Evolutionary conservation across 2,329 filamentous ascomycete species (phyloP).

Genomic region (Fusarium sp.): DNA sequence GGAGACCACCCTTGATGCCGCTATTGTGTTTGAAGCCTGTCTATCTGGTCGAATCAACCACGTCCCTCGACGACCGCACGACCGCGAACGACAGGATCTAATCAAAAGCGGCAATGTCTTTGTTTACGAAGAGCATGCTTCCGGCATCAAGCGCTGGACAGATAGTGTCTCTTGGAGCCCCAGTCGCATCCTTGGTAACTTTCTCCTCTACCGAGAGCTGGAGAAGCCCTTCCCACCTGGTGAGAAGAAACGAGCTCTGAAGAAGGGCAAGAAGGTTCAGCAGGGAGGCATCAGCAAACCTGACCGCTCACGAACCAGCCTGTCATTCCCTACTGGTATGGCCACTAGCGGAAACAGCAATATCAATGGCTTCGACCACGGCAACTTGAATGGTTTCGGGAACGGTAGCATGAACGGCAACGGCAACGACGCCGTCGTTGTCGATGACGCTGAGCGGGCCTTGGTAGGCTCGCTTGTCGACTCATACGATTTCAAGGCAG

Average conservation of each 20-base stretch:
- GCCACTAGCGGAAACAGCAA: constrained; percentile 32
- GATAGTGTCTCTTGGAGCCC: constrained; percentile 93
- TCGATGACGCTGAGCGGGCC: constrained; percentile 49
- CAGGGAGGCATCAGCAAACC: constrained; percentile 51
- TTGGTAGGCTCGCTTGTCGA: constrained; percentile 87
- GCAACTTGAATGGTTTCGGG: too few relatives aligned
- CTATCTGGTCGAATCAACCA: constrained; percentile 75
- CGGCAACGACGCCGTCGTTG: constrained; percentile 14
- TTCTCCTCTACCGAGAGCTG: constrained; percentile 85
- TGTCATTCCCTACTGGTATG: constrained; percentile 19
- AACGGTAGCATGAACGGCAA: background rate
- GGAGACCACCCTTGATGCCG: constrained; percentile 75
- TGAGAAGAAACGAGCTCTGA: constrained; percentile 85
- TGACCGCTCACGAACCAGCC: constrained; percentile 39
- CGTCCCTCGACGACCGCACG: constrained; percentile 84
- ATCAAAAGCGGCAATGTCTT: constrained; percentile 88
- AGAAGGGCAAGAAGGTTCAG: constrained; percentile 63
- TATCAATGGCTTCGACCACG: background rate
- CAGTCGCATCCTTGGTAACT: constrained; percentile 84
- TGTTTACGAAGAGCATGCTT: constrained; percentile 90
- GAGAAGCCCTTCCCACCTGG: constrained; percentile 80
- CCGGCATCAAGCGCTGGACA: constrained; percentile 93
- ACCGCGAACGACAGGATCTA: constrained; percentile 78
- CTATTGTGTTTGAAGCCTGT: constrained; percentile 83
- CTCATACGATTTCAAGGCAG: constrained; percentile 85